A percentile compares a stretch with the other conserved stretches of the same genome.
These are phyloP conservation scores for Thielaviopsis euricoi DNA, from an alignment of 2,329 filamentous ascomycete genomes.

Conservation along the genomic window DNA sequence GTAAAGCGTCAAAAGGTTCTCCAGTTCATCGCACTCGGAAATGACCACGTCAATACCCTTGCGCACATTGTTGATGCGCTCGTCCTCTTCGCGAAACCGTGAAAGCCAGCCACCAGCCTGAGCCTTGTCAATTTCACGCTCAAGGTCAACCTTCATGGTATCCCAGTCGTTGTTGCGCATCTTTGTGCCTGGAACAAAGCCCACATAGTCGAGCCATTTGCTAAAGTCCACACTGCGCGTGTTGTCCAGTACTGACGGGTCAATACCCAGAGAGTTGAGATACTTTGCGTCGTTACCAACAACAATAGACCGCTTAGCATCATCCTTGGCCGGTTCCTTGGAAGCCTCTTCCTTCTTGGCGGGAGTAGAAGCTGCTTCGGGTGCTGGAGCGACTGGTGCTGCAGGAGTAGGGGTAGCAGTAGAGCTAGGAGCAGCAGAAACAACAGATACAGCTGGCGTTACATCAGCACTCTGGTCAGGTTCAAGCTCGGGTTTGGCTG, in stretches of 20 bases:
- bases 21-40: conserved; percentile 86
- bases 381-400: conserved; percentile 14
- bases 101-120: conserved; percentile 88
- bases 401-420: conserved; percentile 11
- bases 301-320: conserved; percentile 36
- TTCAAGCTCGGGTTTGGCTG: conserved; percentile 11
- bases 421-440: conserved; percentile 16
- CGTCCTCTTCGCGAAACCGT: conserved; percentile 72
- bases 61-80: conserved; percentile 74
- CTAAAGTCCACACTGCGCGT: conserved; percentile 61
- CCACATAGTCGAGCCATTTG: conserved; percentile 68
- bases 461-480: conserved; percentile 19
- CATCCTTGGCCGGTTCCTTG: conserved; percentile 22
- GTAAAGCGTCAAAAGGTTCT: conserved; percentile 85
- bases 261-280: conserved; percentile 60
- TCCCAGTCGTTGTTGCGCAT: conserved; percentile 63
- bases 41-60: conserved; percentile 78
- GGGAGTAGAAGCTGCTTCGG: background rate
- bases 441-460: conserved; percentile 13
- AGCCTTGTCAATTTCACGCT: conserved; percentile 74
- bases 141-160: conserved; percentile 65
- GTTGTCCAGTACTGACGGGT: conserved; percentile 58
- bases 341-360: background rate
- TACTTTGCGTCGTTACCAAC: conserved; percentile 66
- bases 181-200: conserved; percentile 64